Percentiles rank a stretch among this genome's conserved stretches.
These are phyloP conservation scores for Annulohypoxylon nitens DNA, from an alignment of 495 filamentous ascomycete genomes.

Conservation along the genomic window DNA sequence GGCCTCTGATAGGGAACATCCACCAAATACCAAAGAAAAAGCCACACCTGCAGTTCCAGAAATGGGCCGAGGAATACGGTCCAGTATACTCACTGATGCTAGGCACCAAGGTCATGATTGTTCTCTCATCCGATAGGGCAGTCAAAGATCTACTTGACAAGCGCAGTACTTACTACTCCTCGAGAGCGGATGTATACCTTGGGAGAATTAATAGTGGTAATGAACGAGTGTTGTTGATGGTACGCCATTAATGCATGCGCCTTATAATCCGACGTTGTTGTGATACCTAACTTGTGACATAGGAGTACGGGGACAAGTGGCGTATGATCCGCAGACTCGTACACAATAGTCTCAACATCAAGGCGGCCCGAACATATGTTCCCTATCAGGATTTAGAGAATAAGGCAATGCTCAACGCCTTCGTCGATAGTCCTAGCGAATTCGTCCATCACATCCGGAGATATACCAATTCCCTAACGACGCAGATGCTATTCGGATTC, in stretches of 20 bases:
- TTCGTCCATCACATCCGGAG: constrained; percentile 54
- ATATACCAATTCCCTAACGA: constrained; percentile 68
- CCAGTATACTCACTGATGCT: constrained; percentile 49
- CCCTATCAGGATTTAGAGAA: constrained; percentile 49
- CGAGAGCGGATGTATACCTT: constrained; percentile 44
- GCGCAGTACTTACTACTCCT: constrained; percentile 50
- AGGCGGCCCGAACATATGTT: constrained; percentile 50
- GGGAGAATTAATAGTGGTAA: constrained; percentile 31
- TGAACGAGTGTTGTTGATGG: constrained; percentile 59
- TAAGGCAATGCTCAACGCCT: constrained; percentile 46
- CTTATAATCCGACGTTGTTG: neutral
- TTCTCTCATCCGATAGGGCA: constrained; percentile 50
- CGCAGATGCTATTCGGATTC: constrained; percentile 69
- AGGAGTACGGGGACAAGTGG: constrained; percentile 57
- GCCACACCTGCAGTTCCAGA: constrained; percentile 41
- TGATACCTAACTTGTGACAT: constrained; percentile 17
- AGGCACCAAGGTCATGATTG: constrained; percentile 48
- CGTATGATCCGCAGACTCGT: constrained; percentile 59
- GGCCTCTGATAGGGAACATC: constrained; percentile 49
- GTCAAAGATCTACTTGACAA: constrained; percentile 52
- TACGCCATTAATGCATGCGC: constrained; percentile 42
- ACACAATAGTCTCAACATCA: constrained; percentile 42
- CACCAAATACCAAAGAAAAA: constrained; percentile 46
- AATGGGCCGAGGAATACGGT: constrained; percentile 49
- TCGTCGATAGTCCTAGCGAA: constrained; percentile 40